Conservation (phyloP, 306 rosid genomes). For the Sindora glabra region DNA sequence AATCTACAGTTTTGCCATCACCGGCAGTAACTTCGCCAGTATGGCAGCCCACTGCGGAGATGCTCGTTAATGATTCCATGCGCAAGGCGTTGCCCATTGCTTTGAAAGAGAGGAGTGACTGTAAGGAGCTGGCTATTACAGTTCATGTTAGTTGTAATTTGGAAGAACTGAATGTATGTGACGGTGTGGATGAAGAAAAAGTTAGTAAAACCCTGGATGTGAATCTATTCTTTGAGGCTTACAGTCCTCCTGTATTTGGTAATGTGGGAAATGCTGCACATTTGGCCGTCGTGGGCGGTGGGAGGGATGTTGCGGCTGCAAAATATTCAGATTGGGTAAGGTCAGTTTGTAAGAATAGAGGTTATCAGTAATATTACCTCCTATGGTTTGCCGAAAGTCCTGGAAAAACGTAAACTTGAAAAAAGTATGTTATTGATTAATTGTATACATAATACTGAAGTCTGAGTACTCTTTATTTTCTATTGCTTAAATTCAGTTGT, state of each 20-base stretch:
- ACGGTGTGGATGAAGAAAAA: conserved; percentile 23
- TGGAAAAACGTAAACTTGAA: too few relatives aligned
- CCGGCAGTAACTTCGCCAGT: conserved; percentile 12
- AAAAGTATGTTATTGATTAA: neutral
- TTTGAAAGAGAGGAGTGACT: conserved; percentile 34
- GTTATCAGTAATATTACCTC: neutral
- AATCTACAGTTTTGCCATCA: conserved; percentile 11
- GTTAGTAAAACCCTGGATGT: conserved; percentile 31
- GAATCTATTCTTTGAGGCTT: conserved; percentile 40
- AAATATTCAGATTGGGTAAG: conserved; percentile 92
- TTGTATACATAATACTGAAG: neutral
- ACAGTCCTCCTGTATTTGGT: conserved; percentile 52
- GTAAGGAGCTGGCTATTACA: conserved; percentile 59
- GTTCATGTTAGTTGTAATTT: conserved; percentile 52
- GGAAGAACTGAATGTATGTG: conserved; percentile 35
- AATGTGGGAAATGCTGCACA: conserved; percentile 38
- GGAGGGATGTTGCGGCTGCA: conserved; percentile 70
- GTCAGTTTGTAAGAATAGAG: conserved; percentile 30
- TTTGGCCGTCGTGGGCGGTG: conserved; percentile 64
- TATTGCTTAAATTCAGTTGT: neutral
- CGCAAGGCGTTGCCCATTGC: conserved; percentile 45
- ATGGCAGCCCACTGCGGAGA: conserved; percentile 34
- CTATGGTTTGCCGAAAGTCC: neutral
- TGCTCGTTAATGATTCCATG: conserved; percentile 49
- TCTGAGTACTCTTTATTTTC: neutral